Evolutionary conservation across 768 basidiomycete genomes (phyloP).

Genomic region (Boletus rufocinnamomeus): DNA sequence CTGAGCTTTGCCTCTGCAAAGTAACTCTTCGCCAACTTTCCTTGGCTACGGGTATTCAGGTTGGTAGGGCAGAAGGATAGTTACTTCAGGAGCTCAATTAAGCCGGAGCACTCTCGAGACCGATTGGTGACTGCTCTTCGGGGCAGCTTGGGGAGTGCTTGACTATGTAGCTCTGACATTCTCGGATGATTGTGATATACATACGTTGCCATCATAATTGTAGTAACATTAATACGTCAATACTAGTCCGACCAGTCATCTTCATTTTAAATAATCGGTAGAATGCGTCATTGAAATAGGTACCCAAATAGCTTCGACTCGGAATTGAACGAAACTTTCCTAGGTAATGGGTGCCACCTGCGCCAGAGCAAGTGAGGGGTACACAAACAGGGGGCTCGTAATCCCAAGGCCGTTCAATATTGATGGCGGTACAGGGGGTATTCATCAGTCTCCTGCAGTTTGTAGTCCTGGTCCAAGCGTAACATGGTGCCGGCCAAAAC

Average conservation of each 20-base stretch:
- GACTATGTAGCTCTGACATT: conserved; percentile 75
- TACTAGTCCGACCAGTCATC: background rate
- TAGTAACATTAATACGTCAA: background rate
- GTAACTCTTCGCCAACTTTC: conserved; percentile 56
- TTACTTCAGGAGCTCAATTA: conserved; percentile 60
- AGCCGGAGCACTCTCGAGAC: conserved; percentile 71
- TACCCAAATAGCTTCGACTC: background rate
- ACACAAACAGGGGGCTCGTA: background rate
- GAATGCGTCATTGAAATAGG: background rate
- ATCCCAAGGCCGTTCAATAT: conserved; percentile 20
- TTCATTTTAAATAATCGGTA: conserved; percentile 1
- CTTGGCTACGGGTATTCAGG: conserved; percentile 55
- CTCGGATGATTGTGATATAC: background rate
- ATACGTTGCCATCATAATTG: too few species aligned
- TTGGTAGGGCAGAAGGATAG: conserved; percentile 45
- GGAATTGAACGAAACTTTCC: background rate
- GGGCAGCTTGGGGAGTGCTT: conserved; percentile 58
- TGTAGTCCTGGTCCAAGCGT: conserved; percentile 36
- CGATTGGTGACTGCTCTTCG: conserved; percentile 37
- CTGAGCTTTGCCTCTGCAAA: conserved; percentile 36
- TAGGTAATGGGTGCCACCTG: background rate
- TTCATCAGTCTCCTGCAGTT: conserved; percentile 25
- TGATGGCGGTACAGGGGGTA: conserved; percentile 39
- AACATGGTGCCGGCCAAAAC: conserved; percentile 30
- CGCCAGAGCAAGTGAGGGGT: background rate